Evolutionary conservation across 208 protist genomes (phyloP), one percentile per base, ranked within the genome.

Genomic region (Wallacemonas sp.): DNA sequence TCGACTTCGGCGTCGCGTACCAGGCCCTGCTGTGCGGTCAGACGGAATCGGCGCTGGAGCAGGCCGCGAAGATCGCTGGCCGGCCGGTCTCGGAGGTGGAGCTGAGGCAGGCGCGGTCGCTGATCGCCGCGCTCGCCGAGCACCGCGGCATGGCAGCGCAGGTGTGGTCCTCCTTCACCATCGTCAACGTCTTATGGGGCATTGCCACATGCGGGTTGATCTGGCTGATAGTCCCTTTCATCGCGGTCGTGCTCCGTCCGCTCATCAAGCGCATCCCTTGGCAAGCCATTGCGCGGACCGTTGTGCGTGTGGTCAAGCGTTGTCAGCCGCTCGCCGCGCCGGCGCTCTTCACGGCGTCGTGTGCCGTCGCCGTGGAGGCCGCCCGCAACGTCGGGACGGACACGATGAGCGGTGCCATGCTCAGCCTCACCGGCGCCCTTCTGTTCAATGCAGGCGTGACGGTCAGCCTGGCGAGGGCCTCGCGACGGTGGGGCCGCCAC

Each of bases 151-250:
- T 48, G 6, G 36, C 54, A 12, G 62, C 57, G 34, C 45, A 50
- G 1, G 17, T 67, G 22, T 36, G 62, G 21, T 33, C 37, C 1
- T 34, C 36, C 4, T 67, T 67, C 33, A 59, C 37, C 22, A 3
- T 67, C n/a, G 38, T 57, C 17, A 67, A 67, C 48, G n/a, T 24
- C 15, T 22, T 67, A 13, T 67, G 62, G 62, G 19, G 6, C 2
- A 46, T 44, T 1, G 42, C 62, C 26, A 39, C 54, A 15, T 33
- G 36, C 33, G 62, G 62, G 4, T 5, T 59, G 12, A 15, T 27
- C 6, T 6, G 52, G 6, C 30, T 53, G 19, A 29, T 19, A 3
- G 32, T 10, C 13, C 62, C 62, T 0, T 34, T 50, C 5, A 8
- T 22, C 12, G 38, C 48, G 17, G 19, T 50, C 10, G 6, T 58